phyloP scores from a whole-genome alignment of 225 moss, liverwort and hornwort species.

The Pseudoscleropodium purum region DNA sequence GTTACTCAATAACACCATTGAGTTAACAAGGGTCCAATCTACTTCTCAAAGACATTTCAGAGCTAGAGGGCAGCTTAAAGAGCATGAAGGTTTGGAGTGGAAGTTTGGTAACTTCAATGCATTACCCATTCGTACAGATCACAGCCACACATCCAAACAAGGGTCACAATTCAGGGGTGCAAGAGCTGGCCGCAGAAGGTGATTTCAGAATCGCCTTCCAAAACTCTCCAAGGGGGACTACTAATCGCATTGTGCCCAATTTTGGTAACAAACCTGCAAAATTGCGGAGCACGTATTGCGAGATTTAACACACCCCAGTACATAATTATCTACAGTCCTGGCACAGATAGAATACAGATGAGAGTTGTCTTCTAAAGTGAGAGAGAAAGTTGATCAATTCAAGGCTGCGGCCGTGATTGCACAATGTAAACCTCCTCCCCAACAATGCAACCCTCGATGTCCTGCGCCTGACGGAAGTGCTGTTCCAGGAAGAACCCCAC shows the following conservation, averaged over 20 bases:
- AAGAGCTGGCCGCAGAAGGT: not conserved
- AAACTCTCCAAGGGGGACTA: not conserved
- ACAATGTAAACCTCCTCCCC: conserved; percentile 36
- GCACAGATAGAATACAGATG: conserved; percentile 1
- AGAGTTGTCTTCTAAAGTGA: not conserved
- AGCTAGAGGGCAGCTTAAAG: not conserved
- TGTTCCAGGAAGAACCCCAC: conserved; percentile 40
- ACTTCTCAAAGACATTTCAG: not conserved
- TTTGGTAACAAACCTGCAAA: not conserved
- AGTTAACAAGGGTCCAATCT: not conserved
- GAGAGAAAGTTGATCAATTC: not conserved
- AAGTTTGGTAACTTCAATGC: not conserved
- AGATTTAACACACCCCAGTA: not conserved
- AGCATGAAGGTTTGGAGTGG: not conserved
- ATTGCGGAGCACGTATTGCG: not conserved
- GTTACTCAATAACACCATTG: not conserved
- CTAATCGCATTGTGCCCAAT: not conserved
- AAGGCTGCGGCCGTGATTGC: conserved; percentile 46
- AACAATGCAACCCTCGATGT: conserved; percentile 40
- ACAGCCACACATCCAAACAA: not conserved
- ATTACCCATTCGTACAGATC: not conserved
- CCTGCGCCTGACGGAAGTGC: conserved; percentile 29
- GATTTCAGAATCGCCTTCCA: not conserved
- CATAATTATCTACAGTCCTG: not conserved
- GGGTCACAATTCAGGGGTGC: not conserved